A percentile compares a stretch with the other conserved stretches of the same genome.
Conservation (phyloP, 192 early-diverging fungal species). For the Coemansia sp. region DNA sequence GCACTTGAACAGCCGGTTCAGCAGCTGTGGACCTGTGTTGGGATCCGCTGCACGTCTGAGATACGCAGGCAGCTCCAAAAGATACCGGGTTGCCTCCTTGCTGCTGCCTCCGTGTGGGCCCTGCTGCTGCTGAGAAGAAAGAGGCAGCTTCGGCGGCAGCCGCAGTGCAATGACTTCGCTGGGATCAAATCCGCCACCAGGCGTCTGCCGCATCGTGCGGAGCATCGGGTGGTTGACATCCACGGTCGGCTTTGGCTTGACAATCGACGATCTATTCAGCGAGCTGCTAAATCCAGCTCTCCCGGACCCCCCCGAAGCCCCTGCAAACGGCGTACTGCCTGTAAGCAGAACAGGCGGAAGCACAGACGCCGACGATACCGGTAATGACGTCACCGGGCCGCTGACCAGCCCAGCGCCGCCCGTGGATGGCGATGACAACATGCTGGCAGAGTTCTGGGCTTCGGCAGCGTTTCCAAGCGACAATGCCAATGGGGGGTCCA, state of each 20-base stretch:
- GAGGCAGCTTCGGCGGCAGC: constrained; percentile 28
- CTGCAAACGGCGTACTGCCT: not conserved
- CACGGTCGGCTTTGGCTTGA: constrained; percentile 8
- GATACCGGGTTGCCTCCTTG: constrained; percentile 23
- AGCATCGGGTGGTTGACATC: constrained; percentile 45
- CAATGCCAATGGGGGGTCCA: not conserved
- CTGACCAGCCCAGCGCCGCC: not conserved
- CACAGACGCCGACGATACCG: not conserved
- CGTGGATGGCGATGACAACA: constrained; percentile 10
- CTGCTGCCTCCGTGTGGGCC: not conserved
- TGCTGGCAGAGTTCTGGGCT: not conserved
- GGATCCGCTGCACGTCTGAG: constrained; percentile 31
- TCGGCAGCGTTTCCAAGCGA: not conserved
- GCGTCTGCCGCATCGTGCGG: constrained; percentile 47
- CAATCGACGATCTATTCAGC: constrained; percentile 1
- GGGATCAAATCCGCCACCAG: constrained; percentile 40
- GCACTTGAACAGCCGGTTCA: constrained; percentile 50
- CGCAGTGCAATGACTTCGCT: constrained; percentile 34
- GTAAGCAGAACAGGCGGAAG: not conserved
- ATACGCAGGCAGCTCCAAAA: constrained; percentile 27
- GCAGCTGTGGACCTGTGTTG: constrained; percentile 23
- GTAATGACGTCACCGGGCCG: not conserved
- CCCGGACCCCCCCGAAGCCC: not conserved
- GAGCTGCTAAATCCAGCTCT: not conserved
- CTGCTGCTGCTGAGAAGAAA: too few relatives aligned